Evolutionary conservation across 2,329 filamentous ascomycete genomes (phyloP).

Genomic region (Colletotrichum cuscutae): DNA sequence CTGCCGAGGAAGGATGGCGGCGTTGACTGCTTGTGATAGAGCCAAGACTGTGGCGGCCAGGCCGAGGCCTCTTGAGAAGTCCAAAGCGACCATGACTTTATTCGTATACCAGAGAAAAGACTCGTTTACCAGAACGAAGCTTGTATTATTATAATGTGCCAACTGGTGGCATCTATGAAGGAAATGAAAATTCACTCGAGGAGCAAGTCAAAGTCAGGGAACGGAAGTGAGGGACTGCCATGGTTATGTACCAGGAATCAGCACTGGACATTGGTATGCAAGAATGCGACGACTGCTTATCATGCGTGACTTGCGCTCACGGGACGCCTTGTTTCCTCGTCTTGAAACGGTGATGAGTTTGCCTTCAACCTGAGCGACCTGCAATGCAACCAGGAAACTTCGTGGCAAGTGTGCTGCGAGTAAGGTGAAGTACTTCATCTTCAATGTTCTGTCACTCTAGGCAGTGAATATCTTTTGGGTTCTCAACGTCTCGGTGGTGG

Average conservation of each 20-base stretch:
- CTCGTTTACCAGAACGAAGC: neutral
- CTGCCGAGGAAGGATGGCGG: constrained; percentile 22
- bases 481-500: neutral
- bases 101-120: neutral
- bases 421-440: neutral
- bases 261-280: constrained; percentile 6
- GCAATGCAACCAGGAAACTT: neutral
- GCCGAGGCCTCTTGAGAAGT: constrained; percentile 8
- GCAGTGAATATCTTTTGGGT: too few species aligned
- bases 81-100: constrained; percentile 7
- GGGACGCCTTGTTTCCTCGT: constrained; percentile 16
- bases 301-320: constrained; percentile 15
- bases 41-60: neutral
- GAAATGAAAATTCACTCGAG: constrained; percentile 15
- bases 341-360: constrained; percentile 25
- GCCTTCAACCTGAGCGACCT: neutral
- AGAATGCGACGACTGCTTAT: constrained; percentile 23
- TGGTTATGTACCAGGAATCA: constrained; percentile 18
- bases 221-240: neutral
- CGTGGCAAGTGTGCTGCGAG: neutral
- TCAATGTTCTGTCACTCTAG: too few species aligned
- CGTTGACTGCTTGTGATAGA: constrained; percentile 11
- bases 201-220: neutral
- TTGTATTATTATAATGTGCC: constrained; percentile 1
- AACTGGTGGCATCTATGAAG: constrained; percentile 1